Evolutionary conservation across 2,329 filamentous ascomycete species (phyloP).

Genomic region (Magnaporthiopsis poae): DNA sequence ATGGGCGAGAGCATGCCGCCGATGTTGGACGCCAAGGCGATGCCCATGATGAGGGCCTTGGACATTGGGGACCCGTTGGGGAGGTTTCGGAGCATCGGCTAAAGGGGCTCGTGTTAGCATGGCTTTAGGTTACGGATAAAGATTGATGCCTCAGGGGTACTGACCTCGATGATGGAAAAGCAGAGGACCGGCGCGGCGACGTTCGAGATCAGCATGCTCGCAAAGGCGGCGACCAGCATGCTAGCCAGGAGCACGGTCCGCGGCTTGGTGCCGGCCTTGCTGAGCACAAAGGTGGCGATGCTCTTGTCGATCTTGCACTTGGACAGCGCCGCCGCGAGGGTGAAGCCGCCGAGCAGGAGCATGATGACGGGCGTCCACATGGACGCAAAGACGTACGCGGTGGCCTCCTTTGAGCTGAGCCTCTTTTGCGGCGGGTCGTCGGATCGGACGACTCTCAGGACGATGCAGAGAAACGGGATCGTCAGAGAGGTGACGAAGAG

Average conservation of each 20-base stretch:
- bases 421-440: constrained; percentile 59
- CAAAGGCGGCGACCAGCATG: constrained; percentile 96
- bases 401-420: constrained; percentile 70
- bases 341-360: constrained; percentile 91
- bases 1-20: constrained; percentile 95
- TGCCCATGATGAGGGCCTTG: constrained; percentile 88
- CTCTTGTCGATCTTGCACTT: constrained; percentile 98
- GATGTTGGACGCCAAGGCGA: constrained; percentile 88
- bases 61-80: constrained; percentile 85
- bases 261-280: constrained; percentile 87
- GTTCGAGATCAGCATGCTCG: constrained; percentile 98
- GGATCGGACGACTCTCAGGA: constrained; percentile 72
- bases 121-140: neutral
- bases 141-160: constrained; percentile 4
- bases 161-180: constrained; percentile 89
- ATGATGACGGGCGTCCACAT: constrained; percentile 99
- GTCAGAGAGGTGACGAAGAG: constrained; percentile 91
- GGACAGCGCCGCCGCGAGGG: constrained; percentile 83
- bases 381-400: constrained; percentile 75
- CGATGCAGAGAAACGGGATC: constrained; percentile 85
- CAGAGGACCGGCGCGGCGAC: constrained; percentile 93
- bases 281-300: constrained; percentile 89
- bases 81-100: constrained; percentile 89
- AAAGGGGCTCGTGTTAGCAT: constrained; percentile 1
- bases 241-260: constrained; percentile 85